Evolutionary conservation across 1,139 yeast genomes (phyloP), one percentile per base, ranked within the genome.

Genomic region (Yamadazyma siamensis): DNA sequence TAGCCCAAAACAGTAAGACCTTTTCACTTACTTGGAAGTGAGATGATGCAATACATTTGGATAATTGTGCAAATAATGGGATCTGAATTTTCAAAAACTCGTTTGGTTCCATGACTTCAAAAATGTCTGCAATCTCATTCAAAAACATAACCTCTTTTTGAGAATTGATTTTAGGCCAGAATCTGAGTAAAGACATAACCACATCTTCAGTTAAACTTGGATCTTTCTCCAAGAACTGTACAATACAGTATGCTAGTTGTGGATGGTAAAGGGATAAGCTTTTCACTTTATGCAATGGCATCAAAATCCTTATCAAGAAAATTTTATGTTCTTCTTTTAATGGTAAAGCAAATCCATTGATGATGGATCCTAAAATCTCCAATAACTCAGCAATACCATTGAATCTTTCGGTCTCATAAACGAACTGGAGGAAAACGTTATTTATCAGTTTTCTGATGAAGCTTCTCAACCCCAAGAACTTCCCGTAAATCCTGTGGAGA

Each of bases 1-100:
- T 91, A 46, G 86, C 84, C 94, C 96, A 94, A 58, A 80, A 88
- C 53, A 91, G 85, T 37, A 91, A 71, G 1, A 94, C 96, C 47
- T 94, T 88, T 59, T 91, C 99, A 41, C 95, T 85, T 16, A 91
- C 96, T 66, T 94, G 98, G 67, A 91, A 94, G 64, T 91, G 98
- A 15, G 96, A 88, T 3, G 95, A 85, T 16, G 95, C 77, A 28
- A 94, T 89, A 63, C 97, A 89, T 61, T 86, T 88, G 34, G 96
- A 84, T 43, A 91, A 71, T 60, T 94, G 98, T 21, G 94, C 94
- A 61, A 89, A 89, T 34, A 91, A 65, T 2, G 97, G 98, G 6
- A 89, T 86, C 59, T 89, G 95, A 40, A 91, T 86, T 61, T 88
- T 87, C 43, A 81, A 75, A 54, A 91, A 91, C 60, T 94, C 97